Base-by-base conservation (phyloP, 2,329 filamentous ascomycete species). In the Fusarium penzigii region DNA sequence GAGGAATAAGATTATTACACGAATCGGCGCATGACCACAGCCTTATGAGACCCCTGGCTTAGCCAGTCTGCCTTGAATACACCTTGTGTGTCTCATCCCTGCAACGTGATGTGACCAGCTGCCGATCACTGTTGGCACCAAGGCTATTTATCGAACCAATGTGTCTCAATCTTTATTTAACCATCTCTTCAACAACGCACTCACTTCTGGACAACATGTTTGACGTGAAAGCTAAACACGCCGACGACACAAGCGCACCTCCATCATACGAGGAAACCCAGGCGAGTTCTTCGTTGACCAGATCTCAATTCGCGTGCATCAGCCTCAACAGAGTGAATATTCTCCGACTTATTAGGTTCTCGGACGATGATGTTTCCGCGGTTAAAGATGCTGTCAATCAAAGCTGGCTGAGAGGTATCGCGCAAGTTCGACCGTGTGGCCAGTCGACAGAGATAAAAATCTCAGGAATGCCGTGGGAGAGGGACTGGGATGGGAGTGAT, bases 181-280 rank as follows among this genome's bases (percentile, higher is more conserved):
- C 20, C 20, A 25, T 25, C 7, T 25, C 20, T 25, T 25, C 20
- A 25, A 25, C 20, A 25, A 25, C 20, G 20, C 20, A 25, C 20
- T 25, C 20, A 4, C 7, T 25, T 25, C 20, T 5, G 20, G 7
- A 25, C 20, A 25, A 4, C 20, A 25, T 25, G 20, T 25, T 4
- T 25, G 20, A 25, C 7, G 20, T 25, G 7, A 25, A 25, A 25
- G 20, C 5, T 5, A 25, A 25, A 25, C 5, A 25, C 20, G 20
- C 7, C 20, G 5, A 25, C 20, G 20, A 25, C 20, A 25, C 20
- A 25, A 25, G 20, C 5, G 45, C 29, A 1, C 54, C 55, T 0
- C 56, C 56, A 13, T 55, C 51, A 6, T 58, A 58, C 14, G 34
- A 58, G 39, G 55, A 58, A 16, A 52, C 56, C 5, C 29, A 55